Base-by-base conservation (phyloP, 345 rosid genomes). In the Arabidopsis suecica region DNA sequence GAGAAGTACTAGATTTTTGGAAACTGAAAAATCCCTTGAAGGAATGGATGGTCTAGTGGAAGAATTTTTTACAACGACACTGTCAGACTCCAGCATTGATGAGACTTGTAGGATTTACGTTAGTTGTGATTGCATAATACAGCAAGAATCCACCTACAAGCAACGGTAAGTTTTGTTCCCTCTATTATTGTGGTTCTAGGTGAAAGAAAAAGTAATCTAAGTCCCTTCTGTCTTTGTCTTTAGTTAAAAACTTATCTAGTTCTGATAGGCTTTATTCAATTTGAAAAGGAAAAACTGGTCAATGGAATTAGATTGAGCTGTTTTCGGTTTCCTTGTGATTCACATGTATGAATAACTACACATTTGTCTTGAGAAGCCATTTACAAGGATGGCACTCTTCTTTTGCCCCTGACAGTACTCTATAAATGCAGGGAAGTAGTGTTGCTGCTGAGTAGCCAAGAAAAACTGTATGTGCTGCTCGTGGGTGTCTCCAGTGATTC, bases 371-470 rank as follows among this genome's bases (percentile, higher is more conserved):
- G 37, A 61, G 61, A 71, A 78, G 54, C 16, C 62, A 76, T 62
- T 50, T 57, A 14, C 51, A 18, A 30, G 40, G 16, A 45, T 61
- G 7, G 30, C 4, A 1, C 44, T 70, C 36, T 23, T 72, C 37
- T 65, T 65, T 69, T 40, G 33, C 77, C 40, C 65, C 61, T 58
- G 76, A 72, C 60, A 55, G 51, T 66, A 47, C n/a, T 81, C 64
- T 69, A 42, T 69, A 61, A 72, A 14, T 81, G 76, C 89, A 95
- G 99, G 81, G 90, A 92, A 85, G 89, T 95, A 22, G 93, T 87
- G 68, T 72, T 95, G 63, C 68, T 92, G 58, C 61, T 81, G 78
- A 90, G 96, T 83, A 91, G 84, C 48, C 82, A 85, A 80, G 82
- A 77, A 51, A 86, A 84, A 83, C 60, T 92, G 64, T 86, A 89